These are phyloP conservation scores for Globisporangium ultimum DNA, from an alignment of 352 stramenopile genomes.

Conservation along the genomic window DNA sequence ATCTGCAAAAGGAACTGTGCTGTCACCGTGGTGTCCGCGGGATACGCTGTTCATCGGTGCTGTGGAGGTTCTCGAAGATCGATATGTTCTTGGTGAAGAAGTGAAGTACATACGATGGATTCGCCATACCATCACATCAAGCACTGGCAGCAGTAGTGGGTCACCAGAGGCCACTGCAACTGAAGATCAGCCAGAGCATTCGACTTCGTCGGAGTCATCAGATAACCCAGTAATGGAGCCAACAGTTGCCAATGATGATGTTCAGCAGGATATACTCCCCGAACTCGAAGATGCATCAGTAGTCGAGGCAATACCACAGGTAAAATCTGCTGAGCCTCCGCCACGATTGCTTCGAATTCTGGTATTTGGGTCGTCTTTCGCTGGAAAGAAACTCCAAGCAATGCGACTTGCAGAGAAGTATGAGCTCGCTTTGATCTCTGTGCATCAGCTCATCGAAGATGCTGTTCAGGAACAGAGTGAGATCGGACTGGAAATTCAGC, in stretches of 20 bases:
- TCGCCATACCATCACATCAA: constrained; percentile 8
- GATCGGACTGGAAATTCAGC: constrained; percentile 23
- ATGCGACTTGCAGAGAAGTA: constrained; percentile 45
- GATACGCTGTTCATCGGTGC: constrained; percentile 46
- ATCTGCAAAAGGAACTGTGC: constrained; percentile 13
- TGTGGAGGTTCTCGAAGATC: constrained; percentile 37
- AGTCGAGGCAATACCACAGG: not conserved
- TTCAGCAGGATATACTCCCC: not conserved
- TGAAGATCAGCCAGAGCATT: not conserved
- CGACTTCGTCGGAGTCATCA: not conserved
- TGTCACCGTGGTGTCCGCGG: constrained; percentile 29
- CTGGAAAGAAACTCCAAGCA: constrained; percentile 55
- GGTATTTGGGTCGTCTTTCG: constrained; percentile 56
- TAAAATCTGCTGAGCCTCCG: not conserved
- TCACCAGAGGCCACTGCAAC: not conserved
- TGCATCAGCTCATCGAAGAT: constrained; percentile 36
- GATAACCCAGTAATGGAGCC: not conserved
- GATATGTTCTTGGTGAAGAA: constrained; percentile 48
- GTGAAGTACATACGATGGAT: constrained; percentile 71
- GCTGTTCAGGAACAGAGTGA: constrained; percentile 27
- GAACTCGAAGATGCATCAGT: not conserved
- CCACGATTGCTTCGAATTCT: constrained; percentile 39
- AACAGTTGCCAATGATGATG: not conserved
- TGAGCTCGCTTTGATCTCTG: constrained; percentile 47
- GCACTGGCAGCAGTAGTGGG: no score